Evolutionary conservation across 1,284 basidiomycete genomes (phyloP).

Genomic region (Coniophora puteana): DNA sequence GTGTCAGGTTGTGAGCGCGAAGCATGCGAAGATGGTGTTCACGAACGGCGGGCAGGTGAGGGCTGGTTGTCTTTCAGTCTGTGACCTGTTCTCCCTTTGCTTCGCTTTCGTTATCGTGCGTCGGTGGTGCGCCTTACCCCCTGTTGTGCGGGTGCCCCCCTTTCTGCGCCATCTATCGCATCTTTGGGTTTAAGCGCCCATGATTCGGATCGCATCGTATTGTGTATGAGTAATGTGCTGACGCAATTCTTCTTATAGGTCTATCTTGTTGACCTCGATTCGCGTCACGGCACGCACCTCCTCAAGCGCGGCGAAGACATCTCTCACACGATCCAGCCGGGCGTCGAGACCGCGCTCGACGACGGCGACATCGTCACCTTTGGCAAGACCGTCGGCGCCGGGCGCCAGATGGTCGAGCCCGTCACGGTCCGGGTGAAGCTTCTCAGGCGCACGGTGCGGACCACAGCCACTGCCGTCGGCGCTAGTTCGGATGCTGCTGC

Average conservation of each 20-base stretch:
- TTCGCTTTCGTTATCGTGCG: too few species aligned
- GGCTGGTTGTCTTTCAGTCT: too few species aligned
- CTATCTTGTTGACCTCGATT: slow-evolving; percentile 29
- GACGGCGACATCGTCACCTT: slow-evolving; percentile 70
- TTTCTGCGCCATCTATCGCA: too few species aligned
- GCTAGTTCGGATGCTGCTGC: slow-evolving; percentile 6
- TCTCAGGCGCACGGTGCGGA: slow-evolving; percentile 35
- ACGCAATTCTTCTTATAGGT: slow-evolving; percentile 15
- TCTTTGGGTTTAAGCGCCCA: too few species aligned
- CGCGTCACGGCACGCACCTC: slow-evolving; percentile 28
- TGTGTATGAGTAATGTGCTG: slow-evolving; percentile 12
- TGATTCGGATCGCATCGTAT: slow-evolving; percentile 1
- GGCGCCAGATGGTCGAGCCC: slow-evolving; percentile 53
- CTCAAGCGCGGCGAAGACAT: slow-evolving; percentile 15
- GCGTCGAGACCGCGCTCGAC: slow-evolving; percentile 40
- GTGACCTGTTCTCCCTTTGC: too few species aligned
- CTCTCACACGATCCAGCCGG: slow-evolving; percentile 21
- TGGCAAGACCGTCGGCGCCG: slow-evolving; percentile 65
- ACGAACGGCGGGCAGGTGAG: slow-evolving; percentile 26
- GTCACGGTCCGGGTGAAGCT: slow-evolving; percentile 57
- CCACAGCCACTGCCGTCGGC: not conserved
- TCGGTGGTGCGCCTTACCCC: too few species aligned
- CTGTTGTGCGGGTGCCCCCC: too few species aligned
- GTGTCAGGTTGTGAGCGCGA: slow-evolving; percentile 30
- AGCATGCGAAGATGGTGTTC: slow-evolving; percentile 28